A percentile compares a stretch with the other conserved stretches of the same genome.
Conservation (phyloP, 2,329 filamentous ascomycete species). For the Aspergillus viridinutans region DNA sequence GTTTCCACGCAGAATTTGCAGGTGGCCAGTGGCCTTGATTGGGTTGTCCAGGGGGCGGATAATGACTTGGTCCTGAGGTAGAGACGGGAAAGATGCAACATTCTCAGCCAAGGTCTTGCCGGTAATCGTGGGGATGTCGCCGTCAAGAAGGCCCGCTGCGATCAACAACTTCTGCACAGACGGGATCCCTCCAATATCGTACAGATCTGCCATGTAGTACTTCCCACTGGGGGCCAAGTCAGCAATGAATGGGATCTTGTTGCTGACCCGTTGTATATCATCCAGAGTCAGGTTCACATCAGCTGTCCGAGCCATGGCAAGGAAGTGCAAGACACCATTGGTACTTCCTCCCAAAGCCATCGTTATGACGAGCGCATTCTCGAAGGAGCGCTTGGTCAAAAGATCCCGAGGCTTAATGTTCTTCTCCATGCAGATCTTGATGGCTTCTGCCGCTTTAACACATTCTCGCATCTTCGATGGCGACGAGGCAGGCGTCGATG, state of each 20-base stretch:
- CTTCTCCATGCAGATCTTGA: slow-evolving; percentile 73
- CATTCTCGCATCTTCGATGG: slow-evolving; percentile 86
- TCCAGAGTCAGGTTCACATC: slow-evolving; percentile 73
- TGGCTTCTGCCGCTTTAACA: slow-evolving; percentile 72
- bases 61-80: slow-evolving; percentile 75
- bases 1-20: slow-evolving; percentile 84
- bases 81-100: slow-evolving; percentile 68
- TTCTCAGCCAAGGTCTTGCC: slow-evolving; percentile 81
- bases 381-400: slow-evolving; percentile 73
- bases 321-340: slow-evolving; percentile 82
- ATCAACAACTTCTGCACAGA: slow-evolving; percentile 82
- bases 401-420: slow-evolving; percentile 78
- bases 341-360: slow-evolving; percentile 90
- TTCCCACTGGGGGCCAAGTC: slow-evolving; percentile 79
- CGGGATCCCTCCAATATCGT: slow-evolving; percentile 78
- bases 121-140: slow-evolving; percentile 74
- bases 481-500: slow-evolving; percentile 73
- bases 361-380: slow-evolving; percentile 84
- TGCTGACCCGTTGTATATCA: slow-evolving; percentile 74
- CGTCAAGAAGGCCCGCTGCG: slow-evolving; percentile 70
- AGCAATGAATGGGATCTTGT: slow-evolving; percentile 81
- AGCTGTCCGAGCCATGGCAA: slow-evolving; percentile 85
- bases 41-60: slow-evolving; percentile 77
- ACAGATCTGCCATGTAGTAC: slow-evolving; percentile 85
- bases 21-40: slow-evolving; percentile 80